A percentile compares a stretch with the other conserved stretches of the same genome.
Evolutionary conservation across 2,329 filamentous ascomycete genomes (phyloP).

Genomic region (Chalaropsis thielavioides): DNA sequence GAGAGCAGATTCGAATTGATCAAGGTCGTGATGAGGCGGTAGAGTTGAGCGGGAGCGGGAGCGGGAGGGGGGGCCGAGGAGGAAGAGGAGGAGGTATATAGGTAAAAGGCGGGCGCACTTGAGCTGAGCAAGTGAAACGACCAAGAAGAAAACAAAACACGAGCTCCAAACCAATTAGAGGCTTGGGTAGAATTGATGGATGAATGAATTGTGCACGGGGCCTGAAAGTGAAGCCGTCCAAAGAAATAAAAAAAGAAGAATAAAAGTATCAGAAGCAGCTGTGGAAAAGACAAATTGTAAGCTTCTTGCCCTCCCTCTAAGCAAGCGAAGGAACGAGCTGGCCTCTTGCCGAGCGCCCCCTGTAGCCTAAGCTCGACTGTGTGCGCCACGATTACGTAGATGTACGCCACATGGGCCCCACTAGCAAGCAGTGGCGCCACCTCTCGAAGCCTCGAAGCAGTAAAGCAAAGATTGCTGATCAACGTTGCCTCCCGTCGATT

Average conservation of each 20-base stretch:
- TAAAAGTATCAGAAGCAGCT: background rate
- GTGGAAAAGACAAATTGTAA: background rate
- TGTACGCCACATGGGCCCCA: background rate
- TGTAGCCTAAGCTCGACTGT: background rate
- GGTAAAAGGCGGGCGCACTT: background rate
- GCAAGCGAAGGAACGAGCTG: slow-evolving; percentile 17
- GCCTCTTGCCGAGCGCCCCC: slow-evolving; percentile 12
- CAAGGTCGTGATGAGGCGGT: background rate
- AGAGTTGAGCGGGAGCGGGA: background rate
- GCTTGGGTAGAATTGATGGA: background rate
- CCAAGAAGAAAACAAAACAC: background rate
- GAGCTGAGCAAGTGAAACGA: background rate
- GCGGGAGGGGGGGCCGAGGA: background rate
- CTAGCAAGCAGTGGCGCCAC: background rate
- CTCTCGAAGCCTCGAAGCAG: background rate
- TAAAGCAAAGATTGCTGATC: background rate
- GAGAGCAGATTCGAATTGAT: background rate
- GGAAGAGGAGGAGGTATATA: background rate
- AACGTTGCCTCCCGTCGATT: background rate
- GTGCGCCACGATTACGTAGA: slow-evolving; percentile 1
- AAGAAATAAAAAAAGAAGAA: background rate
- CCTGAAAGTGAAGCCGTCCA: background rate
- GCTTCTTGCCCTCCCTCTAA: slow-evolving; percentile 5
- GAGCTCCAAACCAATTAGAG: background rate
- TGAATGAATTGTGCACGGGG: background rate